A percentile compares a stretch with the other conserved stretches of the same genome.
Evolutionary conservation across 2,329 filamentous ascomycete species (phyloP).

Genomic region (Colletotrichum graminicola): DNA sequence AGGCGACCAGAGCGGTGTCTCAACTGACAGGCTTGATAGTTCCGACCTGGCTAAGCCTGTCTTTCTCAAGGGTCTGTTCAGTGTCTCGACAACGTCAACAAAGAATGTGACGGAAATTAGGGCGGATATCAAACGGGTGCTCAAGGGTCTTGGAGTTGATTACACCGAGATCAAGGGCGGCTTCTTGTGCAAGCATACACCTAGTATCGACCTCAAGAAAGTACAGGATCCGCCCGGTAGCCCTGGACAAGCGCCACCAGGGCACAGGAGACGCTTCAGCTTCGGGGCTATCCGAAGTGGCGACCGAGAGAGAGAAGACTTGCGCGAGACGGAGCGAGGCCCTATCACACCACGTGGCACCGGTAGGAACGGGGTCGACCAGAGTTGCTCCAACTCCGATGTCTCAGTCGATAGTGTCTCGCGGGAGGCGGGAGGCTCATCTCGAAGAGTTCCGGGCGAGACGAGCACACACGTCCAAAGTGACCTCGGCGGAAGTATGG

Average conservation of each 20-base stretch:
- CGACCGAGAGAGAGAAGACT: constrained; percentile 78
- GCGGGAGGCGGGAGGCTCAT: constrained; percentile 63
- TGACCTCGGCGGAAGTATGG: constrained; percentile 86
- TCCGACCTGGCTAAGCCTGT: constrained; percentile 92
- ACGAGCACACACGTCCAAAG: constrained; percentile 93
- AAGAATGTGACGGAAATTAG: constrained; percentile 90
- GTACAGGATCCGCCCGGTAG: constrained; percentile 74
- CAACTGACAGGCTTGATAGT: constrained; percentile 72
- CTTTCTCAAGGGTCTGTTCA: constrained; percentile 95
- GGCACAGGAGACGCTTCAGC: constrained; percentile 83
- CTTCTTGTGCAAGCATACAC: constrained; percentile 88
- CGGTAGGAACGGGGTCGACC: constrained; percentile 67
- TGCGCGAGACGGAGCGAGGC: constrained; percentile 67
- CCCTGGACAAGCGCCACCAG: constrained; percentile 62
- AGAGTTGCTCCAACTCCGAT: constrained; percentile 88
- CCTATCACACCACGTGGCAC: constrained; percentile 58
- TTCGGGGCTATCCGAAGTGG: constrained; percentile 76
- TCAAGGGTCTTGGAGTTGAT: constrained; percentile 89
- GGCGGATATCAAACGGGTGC: constrained; percentile 88
- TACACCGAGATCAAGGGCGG: constrained; percentile 94
- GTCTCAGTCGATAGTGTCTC: constrained; percentile 81
- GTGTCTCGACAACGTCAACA: constrained; percentile 94
- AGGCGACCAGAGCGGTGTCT: constrained; percentile 70
- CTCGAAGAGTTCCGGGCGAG: constrained; percentile 79
- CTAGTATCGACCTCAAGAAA: constrained; percentile 88